A percentile compares a stretch with the other conserved stretches of the same genome.
These are phyloP conservation scores for Irineochytrium annulatum DNA, from an alignment of 192 early-diverging fungal genomes.

Conservation along the genomic window DNA sequence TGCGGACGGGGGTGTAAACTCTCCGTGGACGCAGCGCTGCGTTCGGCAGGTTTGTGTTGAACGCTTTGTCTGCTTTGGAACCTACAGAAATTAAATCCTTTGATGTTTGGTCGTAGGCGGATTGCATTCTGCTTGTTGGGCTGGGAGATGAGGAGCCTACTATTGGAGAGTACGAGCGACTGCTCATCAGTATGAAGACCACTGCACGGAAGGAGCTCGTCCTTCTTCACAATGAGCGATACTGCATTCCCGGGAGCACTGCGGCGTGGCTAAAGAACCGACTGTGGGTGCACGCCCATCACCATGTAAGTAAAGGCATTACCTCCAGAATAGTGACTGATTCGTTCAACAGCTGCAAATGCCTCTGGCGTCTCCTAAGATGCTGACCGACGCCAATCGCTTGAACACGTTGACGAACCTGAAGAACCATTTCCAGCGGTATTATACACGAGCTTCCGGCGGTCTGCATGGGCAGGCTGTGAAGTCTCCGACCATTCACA, in stretches of 20 bases:
- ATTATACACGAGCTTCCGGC: conserved; percentile 20
- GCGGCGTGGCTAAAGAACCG: conserved; percentile 89
- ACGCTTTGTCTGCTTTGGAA: background rate
- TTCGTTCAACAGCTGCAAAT: conserved; percentile 41
- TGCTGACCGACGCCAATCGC: conserved; percentile 23
- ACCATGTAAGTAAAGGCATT: conserved; percentile 70
- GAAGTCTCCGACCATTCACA: conserved; percentile 28
- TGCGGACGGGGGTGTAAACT: conserved; percentile 84
- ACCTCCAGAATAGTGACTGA: background rate
- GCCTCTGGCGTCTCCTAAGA: conserved; percentile 29
- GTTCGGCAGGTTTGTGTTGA: conserved; percentile 67
- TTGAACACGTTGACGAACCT: conserved; percentile 35
- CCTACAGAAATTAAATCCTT: conserved; percentile 6
- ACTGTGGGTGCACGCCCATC: conserved; percentile 93
- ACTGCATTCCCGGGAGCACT: conserved; percentile 76
- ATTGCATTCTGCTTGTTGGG: conserved; percentile 93
- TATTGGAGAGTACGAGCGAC: conserved; percentile 88
- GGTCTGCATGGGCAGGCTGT: conserved; percentile 4
- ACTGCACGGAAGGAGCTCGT: conserved; percentile 98
- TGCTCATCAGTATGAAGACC: conserved; percentile 90
- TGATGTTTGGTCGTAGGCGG: conserved; percentile 64
- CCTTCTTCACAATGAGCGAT: conserved; percentile 75
- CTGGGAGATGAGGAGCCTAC: conserved; percentile 83
- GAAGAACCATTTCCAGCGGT: conserved; percentile 35
- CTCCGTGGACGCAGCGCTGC: conserved; percentile 93